Percentiles rank a stretch among this genome's conserved stretches.
phyloP scores from a whole-genome alignment of 2,329 filamentous ascomycete species.

The Remersonia thermophila region DNA sequence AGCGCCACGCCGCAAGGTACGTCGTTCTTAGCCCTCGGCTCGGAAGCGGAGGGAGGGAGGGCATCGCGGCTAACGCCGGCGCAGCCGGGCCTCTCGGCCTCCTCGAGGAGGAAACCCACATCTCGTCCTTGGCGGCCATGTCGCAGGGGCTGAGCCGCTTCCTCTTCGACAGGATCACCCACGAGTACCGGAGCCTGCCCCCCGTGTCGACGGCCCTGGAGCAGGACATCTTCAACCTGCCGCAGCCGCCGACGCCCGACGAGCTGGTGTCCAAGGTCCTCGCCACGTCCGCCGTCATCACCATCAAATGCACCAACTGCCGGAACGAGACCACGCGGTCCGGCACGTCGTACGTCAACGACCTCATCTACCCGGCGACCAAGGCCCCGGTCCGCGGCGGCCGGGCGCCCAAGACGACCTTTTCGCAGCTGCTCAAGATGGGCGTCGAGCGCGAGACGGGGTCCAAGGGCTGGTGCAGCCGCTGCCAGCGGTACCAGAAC shows the following conservation, averaged over 20 bases:
- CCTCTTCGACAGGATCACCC: slow-evolving; percentile 65
- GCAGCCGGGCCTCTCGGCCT: slow-evolving; percentile 61
- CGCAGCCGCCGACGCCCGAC: slow-evolving; percentile 15
- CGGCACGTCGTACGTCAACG: slow-evolving; percentile 70
- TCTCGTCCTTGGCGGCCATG: slow-evolving; percentile 63
- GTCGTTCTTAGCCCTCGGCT: slow-evolving; percentile 15
- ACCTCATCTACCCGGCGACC: slow-evolving; percentile 65
- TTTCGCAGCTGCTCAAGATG: slow-evolving; percentile 83
- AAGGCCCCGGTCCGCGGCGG: slow-evolving; percentile 36
- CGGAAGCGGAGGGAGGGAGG: no score
- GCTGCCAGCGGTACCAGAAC: slow-evolving; percentile 82
- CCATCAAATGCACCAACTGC: slow-evolving; percentile 77
- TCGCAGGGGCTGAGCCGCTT: slow-evolving; percentile 81
- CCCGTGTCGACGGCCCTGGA: slow-evolving; percentile 55
- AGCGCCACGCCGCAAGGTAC: slow-evolving; percentile 66
- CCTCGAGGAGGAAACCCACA: slow-evolving; percentile 70
- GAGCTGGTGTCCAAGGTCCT: slow-evolving; percentile 33
- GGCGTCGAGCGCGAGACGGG: slow-evolving; percentile 84
- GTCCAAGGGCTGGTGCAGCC: slow-evolving; percentile 84
- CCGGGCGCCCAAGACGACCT: slow-evolving; percentile 48
- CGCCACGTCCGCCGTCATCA: slow-evolving; percentile 57
- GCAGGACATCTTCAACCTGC: slow-evolving; percentile 34
- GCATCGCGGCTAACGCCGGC: no score
- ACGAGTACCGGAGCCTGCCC: slow-evolving; percentile 60
- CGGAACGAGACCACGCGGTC: slow-evolving; percentile 72